Evolutionary conservation across 2,329 filamentous ascomycete genomes (phyloP), one percentile per base, ranked within the genome.

Genomic region (Diaporthe caulivora): DNA sequence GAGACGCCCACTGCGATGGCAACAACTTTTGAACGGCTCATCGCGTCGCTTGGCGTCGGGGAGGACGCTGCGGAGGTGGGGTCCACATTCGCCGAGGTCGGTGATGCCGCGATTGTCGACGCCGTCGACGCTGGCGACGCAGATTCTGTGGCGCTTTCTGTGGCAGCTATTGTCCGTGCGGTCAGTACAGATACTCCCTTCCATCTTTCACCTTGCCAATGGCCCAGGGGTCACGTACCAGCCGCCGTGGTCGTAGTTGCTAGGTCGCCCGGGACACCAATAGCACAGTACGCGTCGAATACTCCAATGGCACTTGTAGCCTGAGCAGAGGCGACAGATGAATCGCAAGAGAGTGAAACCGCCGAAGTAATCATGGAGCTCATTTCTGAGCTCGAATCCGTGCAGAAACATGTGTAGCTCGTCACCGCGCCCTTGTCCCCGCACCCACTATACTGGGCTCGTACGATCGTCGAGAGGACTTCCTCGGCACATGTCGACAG

Each of bases 351-450:
- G 21, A n/a, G 31, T n/a, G 71, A 29, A 8, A 72, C 68, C n/a
- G 67, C 69, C 18, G 21, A 24, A 29, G 73, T 73, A 34, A 76
- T 75, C 18, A 72, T 34, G 2, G 6, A 40, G 37, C 53, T 70
- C 54, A 77, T 75, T 5, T 58, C 17, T 18, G 62, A 71, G 44
- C 68, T 74, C 37, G 69, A 74, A 10, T 67, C 71, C 40, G 71
- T 73, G 70, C 75, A 76, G 71, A 76, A 76, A 37, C 75, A 76
- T 51, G 51, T 67, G 62, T 73, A 77, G 10, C 73, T 76, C 18
- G 76, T 77, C 64, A 62, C 53, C 24, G 60, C 65, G 6, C 71
- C 69, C 40, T 62, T 71, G 72, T 77, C 76, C 24, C 75, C 76
- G 57, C 75, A 77, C 1, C 76, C 75, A 21, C 70, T 67, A 7